Evolutionary conservation across 2,329 filamentous ascomycete species (phyloP), one percentile per base, ranked within the genome.

Genomic region (Microdochium paspali): DNA sequence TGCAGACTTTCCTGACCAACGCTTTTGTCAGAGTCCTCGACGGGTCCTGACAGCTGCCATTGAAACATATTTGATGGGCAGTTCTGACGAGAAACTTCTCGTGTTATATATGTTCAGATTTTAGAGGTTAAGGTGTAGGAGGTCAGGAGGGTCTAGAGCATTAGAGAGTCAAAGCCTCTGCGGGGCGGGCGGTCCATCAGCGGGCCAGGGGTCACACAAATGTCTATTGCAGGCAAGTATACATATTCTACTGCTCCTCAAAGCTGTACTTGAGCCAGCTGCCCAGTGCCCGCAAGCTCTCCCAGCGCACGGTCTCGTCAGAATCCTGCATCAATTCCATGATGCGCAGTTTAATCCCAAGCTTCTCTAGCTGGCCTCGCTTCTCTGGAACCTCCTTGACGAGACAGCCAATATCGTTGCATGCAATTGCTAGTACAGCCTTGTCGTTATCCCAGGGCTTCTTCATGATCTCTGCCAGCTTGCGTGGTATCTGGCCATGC

Each of bases 251-350:
- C 35, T 40, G 35, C 35, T 57, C 64, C 53, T 81, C 77, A 56
- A 82, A 80, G 65, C 76, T 81, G 58, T 81, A 82, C 71, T 80
- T 80, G 58, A 82, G 64, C 78, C 78, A 82, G 18, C 76, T 75
- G 20, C 77, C 78, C 35, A 96, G 80, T 15, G 90, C 90, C 58
- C 85, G 81, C 69, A 96, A 69, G 66, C 87, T 93, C 73, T 96
- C 90, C 89, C 90, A 96, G 61, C 90, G 77, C 44, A 96, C 88
- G 50, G 81, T 84, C 71, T 95, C 90, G 59, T 95, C 89, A 49
- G 82, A 76, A 61, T 94, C 88, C 58, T 81, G 83, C 90, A 96
- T 96, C 60, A 96, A 73, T 69, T 90, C 87, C 90, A 96, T 95
- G 51, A 95, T 84, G 55, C 88, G 77, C 18, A 79, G 80, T 77